These are phyloP conservation scores for Colletotrichum higginsianum DNA, from an alignment of 2,329 filamentous ascomycete genomes.

Conservation along the genomic window DNA sequence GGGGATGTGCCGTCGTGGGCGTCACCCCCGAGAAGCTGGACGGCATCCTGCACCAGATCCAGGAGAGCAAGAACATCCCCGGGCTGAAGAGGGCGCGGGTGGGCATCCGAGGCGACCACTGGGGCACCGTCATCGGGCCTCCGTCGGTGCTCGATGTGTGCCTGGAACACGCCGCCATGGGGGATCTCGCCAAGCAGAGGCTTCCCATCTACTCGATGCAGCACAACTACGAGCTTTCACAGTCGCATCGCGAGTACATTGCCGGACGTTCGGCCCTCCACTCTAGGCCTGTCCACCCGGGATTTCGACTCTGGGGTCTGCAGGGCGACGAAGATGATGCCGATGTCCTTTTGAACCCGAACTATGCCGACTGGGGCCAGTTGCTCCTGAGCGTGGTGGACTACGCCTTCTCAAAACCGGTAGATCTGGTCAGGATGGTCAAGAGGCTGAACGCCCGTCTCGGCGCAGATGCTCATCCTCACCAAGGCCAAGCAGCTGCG, in stretches of 20 bases:
- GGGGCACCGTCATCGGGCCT: conserved; percentile 7
- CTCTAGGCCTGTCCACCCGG: not conserved
- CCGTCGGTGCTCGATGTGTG: conserved; percentile 6
- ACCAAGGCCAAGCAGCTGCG: not conserved
- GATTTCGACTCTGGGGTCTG: conserved; percentile 1
- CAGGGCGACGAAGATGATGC: not conserved
- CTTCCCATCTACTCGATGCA: conserved; percentile 21
- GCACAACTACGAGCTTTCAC: conserved; percentile 25
- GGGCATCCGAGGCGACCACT: not conserved
- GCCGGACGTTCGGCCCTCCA: not conserved
- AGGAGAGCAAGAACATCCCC: not conserved
- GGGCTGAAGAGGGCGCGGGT: not conserved
- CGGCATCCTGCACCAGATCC: not conserved
- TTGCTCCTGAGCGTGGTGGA: conserved; percentile 8
- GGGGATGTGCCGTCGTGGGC: not conserved
- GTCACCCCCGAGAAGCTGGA: conserved; percentile 3
- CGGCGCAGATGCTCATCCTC: conserved; percentile 9
- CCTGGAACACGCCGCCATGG: not conserved
- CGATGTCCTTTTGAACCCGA: not conserved
- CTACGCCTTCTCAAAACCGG: not conserved
- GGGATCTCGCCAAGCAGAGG: not conserved
- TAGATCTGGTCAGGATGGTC: conserved; percentile 9
- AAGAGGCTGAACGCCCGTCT: conserved; percentile 16
- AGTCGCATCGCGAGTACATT: conserved; percentile 22
- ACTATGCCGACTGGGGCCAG: not conserved